Percentiles rank a stretch among this genome's conserved stretches.
Conservation (phyloP, 179 eudicot genomes). For the Drosera spatulata region DNA sequence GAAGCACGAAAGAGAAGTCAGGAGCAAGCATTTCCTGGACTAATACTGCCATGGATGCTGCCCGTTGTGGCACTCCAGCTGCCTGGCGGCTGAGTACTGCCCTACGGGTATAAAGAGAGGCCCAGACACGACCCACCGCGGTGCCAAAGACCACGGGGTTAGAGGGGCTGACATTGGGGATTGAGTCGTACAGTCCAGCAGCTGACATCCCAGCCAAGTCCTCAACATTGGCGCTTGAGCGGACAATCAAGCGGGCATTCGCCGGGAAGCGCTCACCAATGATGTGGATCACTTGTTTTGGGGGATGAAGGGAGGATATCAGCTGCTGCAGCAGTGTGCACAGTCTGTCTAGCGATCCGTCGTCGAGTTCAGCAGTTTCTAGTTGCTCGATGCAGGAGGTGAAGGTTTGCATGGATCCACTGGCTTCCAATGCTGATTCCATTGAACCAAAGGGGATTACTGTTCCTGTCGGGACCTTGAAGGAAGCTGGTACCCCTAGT, state of each 20-base stretch:
- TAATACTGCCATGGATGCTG: conserved; percentile 80
- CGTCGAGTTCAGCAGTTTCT: conserved; percentile 60
- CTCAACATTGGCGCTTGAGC: conserved; percentile 96
- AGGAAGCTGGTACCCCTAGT: conserved; percentile 87
- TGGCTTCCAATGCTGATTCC: conserved; percentile 61
- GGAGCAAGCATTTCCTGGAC: conserved; percentile 94
- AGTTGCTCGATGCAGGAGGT: conserved; percentile 41
- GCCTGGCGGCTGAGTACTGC: conserved; percentile 86
- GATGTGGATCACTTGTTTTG: conserved; percentile 33
- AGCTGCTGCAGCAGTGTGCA: conserved; percentile 67
- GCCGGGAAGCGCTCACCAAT: conserved; percentile 37
- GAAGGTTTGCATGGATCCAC: conserved; percentile 36
- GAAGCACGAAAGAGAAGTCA: conserved; percentile 80
- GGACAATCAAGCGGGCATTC: conserved; percentile 54
- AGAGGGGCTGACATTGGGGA: conserved; percentile 85
- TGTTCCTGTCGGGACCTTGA: conserved; percentile 73
- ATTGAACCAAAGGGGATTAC: conserved; percentile 85
- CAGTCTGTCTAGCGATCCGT: conserved; percentile 57
- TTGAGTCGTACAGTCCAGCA: conserved; percentile 96
- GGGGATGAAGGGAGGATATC: conserved; percentile 41
- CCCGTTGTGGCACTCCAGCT: conserved; percentile 65
- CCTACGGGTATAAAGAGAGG: conserved; percentile 81
- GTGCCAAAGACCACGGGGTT: conserved; percentile 49
- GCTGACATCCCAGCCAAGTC: conserved; percentile 99
- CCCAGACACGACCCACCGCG: conserved; percentile 76